Evolutionary conservation across 441 rosid genomes (phyloP).

Genomic region (Adansonia gregorii): DNA sequence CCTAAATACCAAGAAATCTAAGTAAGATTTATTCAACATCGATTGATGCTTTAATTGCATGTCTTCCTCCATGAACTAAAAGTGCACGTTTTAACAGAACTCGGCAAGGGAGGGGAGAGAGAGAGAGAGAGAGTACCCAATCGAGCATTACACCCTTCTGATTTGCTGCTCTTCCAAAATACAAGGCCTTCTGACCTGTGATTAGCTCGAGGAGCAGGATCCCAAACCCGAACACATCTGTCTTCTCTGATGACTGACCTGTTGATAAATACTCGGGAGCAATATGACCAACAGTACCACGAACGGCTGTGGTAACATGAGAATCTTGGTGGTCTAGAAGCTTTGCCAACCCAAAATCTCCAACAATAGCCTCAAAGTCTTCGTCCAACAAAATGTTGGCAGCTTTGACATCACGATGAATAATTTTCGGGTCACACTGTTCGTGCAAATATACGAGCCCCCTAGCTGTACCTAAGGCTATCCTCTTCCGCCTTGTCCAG

Average conservation of each 20-base stretch:
- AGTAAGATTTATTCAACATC: not conserved
- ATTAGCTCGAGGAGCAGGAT: constrained; percentile 94
- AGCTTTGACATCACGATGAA: constrained; percentile 94
- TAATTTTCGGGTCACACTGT: constrained; percentile 95
- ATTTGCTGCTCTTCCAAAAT: constrained; percentile 82
- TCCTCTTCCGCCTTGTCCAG: constrained; percentile 82
- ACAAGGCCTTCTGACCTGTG: constrained; percentile 89
- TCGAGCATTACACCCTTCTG: constrained; percentile 98
- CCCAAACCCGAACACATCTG: constrained; percentile 95
- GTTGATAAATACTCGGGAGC: constrained; percentile 96
- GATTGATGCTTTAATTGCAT: too few relatives aligned
- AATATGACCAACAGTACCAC: constrained; percentile 95
- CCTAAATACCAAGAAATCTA: not conserved
- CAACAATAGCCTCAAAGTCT: constrained; percentile 94
- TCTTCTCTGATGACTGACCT: constrained; percentile 93
- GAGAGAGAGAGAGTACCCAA: constrained; percentile 64
- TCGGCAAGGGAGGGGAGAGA: too few relatives aligned
- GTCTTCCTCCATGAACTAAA: too few relatives aligned
- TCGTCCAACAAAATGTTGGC: constrained; percentile 93
- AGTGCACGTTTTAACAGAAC: too few relatives aligned
- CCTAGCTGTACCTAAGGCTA: constrained; percentile 90
- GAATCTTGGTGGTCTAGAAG: constrained; percentile 92
- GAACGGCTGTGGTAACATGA: constrained; percentile 91
- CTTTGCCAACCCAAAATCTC: constrained; percentile 98
- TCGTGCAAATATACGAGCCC: constrained; percentile 88